phyloP scores from a whole-genome alignment of 2,329 filamentous ascomycete genomes.

The Didymella lethalis region DNA sequence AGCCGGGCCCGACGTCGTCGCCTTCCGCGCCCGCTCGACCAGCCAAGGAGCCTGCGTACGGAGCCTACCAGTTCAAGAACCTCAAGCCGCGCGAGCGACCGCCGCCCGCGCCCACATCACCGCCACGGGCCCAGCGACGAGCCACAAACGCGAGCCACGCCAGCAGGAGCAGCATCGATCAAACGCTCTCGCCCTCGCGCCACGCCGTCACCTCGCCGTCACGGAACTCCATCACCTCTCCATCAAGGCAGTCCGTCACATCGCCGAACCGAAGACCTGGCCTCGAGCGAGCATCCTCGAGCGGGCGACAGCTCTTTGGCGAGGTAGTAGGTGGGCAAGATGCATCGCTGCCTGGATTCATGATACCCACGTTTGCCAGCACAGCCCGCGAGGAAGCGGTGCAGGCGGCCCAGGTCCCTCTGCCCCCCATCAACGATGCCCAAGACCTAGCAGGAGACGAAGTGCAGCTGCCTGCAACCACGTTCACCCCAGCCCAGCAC shows the following conservation, averaged over 20 bases:
- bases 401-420: constrained; percentile 17
- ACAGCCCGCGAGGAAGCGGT: constrained; percentile 23
- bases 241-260: constrained; percentile 32
- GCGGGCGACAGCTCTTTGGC: constrained; percentile 46
- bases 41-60: constrained; percentile 43
- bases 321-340: constrained; percentile 48
- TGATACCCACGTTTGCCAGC: constrained; percentile 40
- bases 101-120: constrained; percentile 44
- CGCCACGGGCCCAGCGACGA: constrained; percentile 37
- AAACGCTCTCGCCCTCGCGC: constrained; percentile 33
- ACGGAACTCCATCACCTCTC: constrained; percentile 9
- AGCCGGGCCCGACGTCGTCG: constrained; percentile 34
- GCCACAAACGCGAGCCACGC: constrained; percentile 32
- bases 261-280: constrained; percentile 35
- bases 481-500: constrained; percentile 29
- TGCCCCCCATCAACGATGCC: constrained; percentile 18
- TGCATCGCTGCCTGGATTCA: constrained; percentile 42
- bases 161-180: constrained; percentile 36
- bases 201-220: constrained; percentile 27
- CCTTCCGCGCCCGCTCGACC: constrained; percentile 39
- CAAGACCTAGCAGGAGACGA: constrained; percentile 22
- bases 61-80: constrained; percentile 48
- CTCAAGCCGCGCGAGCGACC: constrained; percentile 48
- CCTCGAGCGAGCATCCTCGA: constrained; percentile 24
- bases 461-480: constrained; percentile 25